Percentiles rank a stretch among this genome's conserved stretches.
Conservation (phyloP, 371 early-diverging fungal species). For the Lichtheimia corymbifera region DNA sequence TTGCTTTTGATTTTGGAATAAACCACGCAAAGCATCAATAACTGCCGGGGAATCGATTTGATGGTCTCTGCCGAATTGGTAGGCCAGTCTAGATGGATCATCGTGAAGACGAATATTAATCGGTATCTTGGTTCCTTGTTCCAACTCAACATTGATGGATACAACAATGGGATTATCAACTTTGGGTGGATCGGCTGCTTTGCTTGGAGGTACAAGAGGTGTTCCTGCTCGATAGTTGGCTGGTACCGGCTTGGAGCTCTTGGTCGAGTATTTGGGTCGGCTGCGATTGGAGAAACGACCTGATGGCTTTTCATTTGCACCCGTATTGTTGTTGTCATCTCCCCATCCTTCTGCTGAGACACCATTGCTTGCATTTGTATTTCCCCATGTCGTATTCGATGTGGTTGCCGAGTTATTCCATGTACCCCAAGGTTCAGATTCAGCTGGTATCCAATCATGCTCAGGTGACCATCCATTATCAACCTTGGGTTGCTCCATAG, state of each 20-base stretch:
- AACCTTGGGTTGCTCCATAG: too few species aligned
- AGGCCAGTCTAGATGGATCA: slow-evolving; percentile 17
- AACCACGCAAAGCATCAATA: slow-evolving; percentile 7
- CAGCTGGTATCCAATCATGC: not conserved
- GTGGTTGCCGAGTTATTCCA: not conserved
- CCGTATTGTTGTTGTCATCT: not conserved
- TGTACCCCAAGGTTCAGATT: not conserved
- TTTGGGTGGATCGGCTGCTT: slow-evolving; percentile 11
- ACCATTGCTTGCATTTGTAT: not conserved
- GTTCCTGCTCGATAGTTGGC: slow-evolving; percentile 6
- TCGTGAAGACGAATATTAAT: slow-evolving; percentile 19
- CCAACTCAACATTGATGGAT: slow-evolving; percentile 22
- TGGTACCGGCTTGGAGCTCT: not conserved
- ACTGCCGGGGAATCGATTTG: slow-evolving; percentile 10
- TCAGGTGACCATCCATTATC: slow-evolving; percentile 1
- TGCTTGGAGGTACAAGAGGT: slow-evolving; percentile 10
- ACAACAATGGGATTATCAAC: slow-evolving; percentile 20
- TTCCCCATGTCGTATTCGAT: not conserved
- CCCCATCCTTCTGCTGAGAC: not conserved
- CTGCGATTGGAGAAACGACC: slow-evolving; percentile 8
- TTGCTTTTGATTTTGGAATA: slow-evolving; percentile 16
- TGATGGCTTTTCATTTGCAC: not conserved
- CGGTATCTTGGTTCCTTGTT: slow-evolving; percentile 13
- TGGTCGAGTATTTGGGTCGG: slow-evolving; percentile 13
- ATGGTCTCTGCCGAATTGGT: slow-evolving; percentile 9